Percentiles rank a stretch among this genome's conserved stretches.
phyloP scores from a whole-genome alignment of 345 rosid genomes.

The Citrus mangshanensis region DNA sequence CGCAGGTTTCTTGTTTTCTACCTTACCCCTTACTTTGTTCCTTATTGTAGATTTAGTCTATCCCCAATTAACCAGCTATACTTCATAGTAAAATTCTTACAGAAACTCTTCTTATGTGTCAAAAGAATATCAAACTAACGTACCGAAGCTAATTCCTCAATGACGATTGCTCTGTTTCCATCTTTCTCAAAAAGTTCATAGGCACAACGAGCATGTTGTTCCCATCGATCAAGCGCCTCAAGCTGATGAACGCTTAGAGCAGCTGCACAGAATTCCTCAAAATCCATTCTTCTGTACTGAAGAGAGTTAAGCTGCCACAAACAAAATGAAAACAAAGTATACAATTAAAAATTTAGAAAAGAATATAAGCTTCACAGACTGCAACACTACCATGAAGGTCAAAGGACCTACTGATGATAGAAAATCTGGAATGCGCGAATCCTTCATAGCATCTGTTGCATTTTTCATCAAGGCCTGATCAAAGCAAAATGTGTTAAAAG shows the following conservation, averaged over 20 bases:
- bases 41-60: too few relatives aligned
- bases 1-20: too few relatives aligned
- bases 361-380: not conserved
- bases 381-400: not conserved
- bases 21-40: too few relatives aligned
- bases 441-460: slow-evolving; percentile 94
- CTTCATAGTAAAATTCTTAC: not conserved
- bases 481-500: slow-evolving; percentile 16
- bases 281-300: slow-evolving; percentile 82
- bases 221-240: slow-evolving; percentile 94
- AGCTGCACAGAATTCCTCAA: slow-evolving; percentile 96
- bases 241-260: slow-evolving; percentile 87
- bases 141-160: slow-evolving; percentile 93
- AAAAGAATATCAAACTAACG: slow-evolving; percentile 12
- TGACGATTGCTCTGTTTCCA: slow-evolving; percentile 87
- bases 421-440: slow-evolving; percentile 83
- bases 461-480: slow-evolving; percentile 79
- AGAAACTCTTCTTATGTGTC: not conserved
- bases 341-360: slow-evolving; percentile 3
- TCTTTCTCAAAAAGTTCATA: slow-evolving; percentile 91
- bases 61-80: too few relatives aligned
- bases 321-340: slow-evolving; percentile 7
- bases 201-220: slow-evolving; percentile 85
- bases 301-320: slow-evolving; percentile 71
- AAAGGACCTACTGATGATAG: slow-evolving; percentile 62